phyloP scores from a whole-genome alignment of 2,329 filamentous ascomycete genomes.

The Xenoacremonium recifei region DNA sequence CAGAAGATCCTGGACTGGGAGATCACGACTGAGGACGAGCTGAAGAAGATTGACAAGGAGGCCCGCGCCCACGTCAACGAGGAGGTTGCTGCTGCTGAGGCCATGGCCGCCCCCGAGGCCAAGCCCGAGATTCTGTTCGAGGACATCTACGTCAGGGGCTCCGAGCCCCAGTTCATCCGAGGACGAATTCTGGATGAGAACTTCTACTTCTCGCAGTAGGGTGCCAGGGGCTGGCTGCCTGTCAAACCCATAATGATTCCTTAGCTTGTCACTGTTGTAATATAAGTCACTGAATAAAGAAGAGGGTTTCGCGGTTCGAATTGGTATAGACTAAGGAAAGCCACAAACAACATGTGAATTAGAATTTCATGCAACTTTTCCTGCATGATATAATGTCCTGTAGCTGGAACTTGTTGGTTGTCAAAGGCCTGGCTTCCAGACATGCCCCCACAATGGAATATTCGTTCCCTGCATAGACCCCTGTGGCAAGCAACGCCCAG shows the following conservation, averaged over 20 bases:
- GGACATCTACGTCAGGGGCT: conserved; percentile 73
- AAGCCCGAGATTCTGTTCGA: conserved; percentile 85
- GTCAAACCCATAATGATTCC: conserved; percentile 33
- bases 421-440: no score
- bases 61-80: conserved; percentile 81
- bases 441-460: no score
- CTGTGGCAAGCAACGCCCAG: no score
- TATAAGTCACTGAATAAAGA: conserved; percentile 30
- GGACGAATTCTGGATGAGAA: conserved; percentile 68
- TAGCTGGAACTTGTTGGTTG: no score
- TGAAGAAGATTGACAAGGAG: conserved; percentile 95
- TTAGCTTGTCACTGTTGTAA: conserved; percentile 29
- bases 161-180: conserved; percentile 60
- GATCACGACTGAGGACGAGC: conserved; percentile 87
- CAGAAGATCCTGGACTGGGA: conserved; percentile 97
- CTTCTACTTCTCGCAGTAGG: conserved; percentile 74
- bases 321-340: conserved; percentile 18
- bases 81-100: conserved; percentile 88
- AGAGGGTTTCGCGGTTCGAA: conserved; percentile 23
- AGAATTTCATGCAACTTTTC: no score
- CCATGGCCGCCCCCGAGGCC: conserved; percentile 77
- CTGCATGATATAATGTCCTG: no score
- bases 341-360: no score
- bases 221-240: conserved; percentile 6
- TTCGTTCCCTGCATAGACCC: no score